phyloP scores from a whole-genome alignment of 331 rosid genomes.

The Phaseolus coccineus region DNA sequence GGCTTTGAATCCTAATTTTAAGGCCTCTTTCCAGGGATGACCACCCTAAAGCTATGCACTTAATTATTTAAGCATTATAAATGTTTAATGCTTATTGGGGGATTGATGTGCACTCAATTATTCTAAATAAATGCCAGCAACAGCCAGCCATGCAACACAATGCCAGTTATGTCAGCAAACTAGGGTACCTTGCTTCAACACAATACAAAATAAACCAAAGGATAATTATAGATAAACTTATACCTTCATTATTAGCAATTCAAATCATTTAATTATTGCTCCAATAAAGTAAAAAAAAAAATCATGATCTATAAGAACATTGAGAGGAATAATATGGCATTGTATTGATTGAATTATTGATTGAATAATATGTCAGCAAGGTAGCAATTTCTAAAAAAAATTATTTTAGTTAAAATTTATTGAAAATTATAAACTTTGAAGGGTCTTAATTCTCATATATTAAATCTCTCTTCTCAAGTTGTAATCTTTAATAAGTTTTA shows the following conservation, averaged over 20 bases:
- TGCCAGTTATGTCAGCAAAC: constrained; percentile 44
- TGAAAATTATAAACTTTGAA: too few species aligned
- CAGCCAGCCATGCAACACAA: constrained; percentile 54
- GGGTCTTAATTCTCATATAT: too few species aligned
- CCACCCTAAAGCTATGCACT: constrained; percentile 61
- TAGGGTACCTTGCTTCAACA: constrained; percentile 36
- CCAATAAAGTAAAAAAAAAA: background rate
- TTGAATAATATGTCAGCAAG: background rate
- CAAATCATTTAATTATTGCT: background rate
- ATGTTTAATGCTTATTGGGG: constrained; percentile 42
- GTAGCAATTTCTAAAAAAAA: too few species aligned
- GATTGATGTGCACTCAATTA: constrained; percentile 45
- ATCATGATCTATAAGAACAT: background rate
- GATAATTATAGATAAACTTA: background rate
- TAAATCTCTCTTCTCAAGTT: too few species aligned
- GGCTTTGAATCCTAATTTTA: constrained; percentile 64
- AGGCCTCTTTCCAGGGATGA: constrained; percentile 59
- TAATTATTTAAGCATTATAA: constrained; percentile 44
- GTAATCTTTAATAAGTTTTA: too few species aligned
- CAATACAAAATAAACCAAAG: constrained; percentile 26
- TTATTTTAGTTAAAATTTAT: too few species aligned
- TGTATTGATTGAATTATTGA: background rate
- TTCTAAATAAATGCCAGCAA: constrained; percentile 54
- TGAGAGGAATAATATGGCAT: background rate
- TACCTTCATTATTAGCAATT: background rate